Percentiles rank a stretch among this genome's conserved stretches.
These are phyloP conservation scores for Lentinula novae-zelandiae DNA, from an alignment of 1,284 basidiomycete species.

Conservation along the genomic window DNA sequence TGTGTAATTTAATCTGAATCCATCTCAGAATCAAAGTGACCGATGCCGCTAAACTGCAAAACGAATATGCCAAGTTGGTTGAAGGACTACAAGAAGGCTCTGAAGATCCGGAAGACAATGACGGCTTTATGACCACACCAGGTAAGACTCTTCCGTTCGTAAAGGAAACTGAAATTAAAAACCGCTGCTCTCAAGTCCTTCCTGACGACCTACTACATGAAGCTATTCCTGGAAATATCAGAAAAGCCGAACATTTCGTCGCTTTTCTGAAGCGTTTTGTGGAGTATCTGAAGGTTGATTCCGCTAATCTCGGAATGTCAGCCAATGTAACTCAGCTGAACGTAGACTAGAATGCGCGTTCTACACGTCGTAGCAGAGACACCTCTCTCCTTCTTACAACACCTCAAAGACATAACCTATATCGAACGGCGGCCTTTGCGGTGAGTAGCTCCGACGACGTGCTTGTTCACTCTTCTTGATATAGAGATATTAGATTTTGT, in stretches of 20 bases:
- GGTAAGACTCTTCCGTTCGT: conserved; percentile 36
- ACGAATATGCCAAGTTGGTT: conserved; percentile 96
- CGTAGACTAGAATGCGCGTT: conserved; percentile 94
- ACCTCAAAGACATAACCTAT: conserved; percentile 98
- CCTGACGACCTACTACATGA: conserved; percentile 95
- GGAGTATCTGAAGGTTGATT: conserved; percentile 90
- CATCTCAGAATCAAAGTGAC: conserved; percentile 81
- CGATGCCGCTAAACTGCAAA: conserved; percentile 91
- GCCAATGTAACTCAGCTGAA: not conserved
- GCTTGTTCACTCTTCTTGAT: conserved; percentile 11
- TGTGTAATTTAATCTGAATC: conserved; percentile 1
- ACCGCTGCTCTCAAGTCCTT: conserved; percentile 52
- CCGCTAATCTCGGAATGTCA: not conserved
- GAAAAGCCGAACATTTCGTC: conserved; percentile 98
- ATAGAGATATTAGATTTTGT: conserved; percentile 69
- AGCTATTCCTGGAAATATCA: conserved; percentile 96
- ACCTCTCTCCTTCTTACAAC: conserved; percentile 96
- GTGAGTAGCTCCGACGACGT: conserved; percentile 35
- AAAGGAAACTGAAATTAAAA: conserved; percentile 4
- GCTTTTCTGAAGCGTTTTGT: conserved; percentile 98
- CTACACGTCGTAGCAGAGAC: conserved; percentile 99
- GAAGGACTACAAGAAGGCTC: conserved; percentile 86
- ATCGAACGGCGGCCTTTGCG: conserved; percentile 95
- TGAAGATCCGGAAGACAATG: conserved; percentile 63
- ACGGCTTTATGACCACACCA: conserved; percentile 89